Evolutionary conservation across 495 filamentous ascomycete species (phyloP).

Genomic region (Neurospora cerealis): DNA sequence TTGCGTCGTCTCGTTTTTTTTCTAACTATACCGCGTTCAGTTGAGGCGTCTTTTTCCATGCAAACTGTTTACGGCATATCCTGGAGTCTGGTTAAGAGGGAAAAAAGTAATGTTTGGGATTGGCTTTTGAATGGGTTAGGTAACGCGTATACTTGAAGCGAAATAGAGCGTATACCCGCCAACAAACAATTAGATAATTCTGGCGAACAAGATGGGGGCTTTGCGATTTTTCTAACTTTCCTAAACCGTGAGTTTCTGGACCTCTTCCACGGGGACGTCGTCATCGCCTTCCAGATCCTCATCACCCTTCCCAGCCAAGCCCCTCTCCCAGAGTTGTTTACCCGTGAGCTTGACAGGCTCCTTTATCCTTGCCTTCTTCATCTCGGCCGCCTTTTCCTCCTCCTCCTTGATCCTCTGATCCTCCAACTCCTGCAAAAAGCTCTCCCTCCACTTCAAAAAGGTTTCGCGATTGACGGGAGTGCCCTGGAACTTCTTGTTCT

Average conservation of each 20-base stretch:
- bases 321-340: conserved; percentile 75
- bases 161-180: not conserved
- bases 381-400: conserved; percentile 64
- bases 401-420: conserved; percentile 51
- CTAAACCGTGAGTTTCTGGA: conserved; percentile 59
- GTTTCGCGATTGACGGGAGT: conserved; percentile 73
- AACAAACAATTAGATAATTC: not conserved
- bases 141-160: not conserved
- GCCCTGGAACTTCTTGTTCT: conserved; percentile 95
- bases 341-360: conserved; percentile 61
- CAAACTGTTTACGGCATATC: conserved; percentile 6
- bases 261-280: conserved; percentile 39
- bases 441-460: conserved; percentile 71
- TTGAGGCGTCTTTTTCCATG: conserved; percentile 4
- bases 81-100: conserved; percentile 10
- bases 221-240: conserved; percentile 10
- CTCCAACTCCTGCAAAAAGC: conserved; percentile 71
- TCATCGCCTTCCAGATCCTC: conserved; percentile 57
- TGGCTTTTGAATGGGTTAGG: not conserved
- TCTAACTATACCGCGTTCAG: not conserved
- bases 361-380: conserved; percentile 61
- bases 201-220: not conserved
- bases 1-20: not conserved
- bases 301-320: conserved; percentile 61
- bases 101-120: conserved; percentile 5